Conservation (phyloP, 1,284 basidiomycete species). For the Stygiomarasmius scandens region DNA sequence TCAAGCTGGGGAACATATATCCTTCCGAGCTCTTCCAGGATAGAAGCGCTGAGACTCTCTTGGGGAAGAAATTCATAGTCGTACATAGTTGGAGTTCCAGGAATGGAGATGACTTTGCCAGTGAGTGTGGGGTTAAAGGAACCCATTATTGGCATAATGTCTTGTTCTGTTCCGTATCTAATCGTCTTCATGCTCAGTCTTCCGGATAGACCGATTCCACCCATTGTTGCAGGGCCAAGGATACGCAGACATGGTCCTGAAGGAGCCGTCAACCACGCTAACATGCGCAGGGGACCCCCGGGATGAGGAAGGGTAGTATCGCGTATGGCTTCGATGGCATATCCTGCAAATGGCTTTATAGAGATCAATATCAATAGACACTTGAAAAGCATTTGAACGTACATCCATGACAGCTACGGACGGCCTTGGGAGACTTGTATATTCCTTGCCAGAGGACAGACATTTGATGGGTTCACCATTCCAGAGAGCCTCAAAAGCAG, state of each 20-base stretch:
- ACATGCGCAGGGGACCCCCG: background rate
- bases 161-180: background rate
- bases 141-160: background rate
- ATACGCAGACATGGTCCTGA: background rate
- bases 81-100: slow-evolving; percentile 6
- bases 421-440: background rate
- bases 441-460: background rate
- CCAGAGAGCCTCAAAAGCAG: no score
- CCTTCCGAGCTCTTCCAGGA: slow-evolving; percentile 8
- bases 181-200: background rate
- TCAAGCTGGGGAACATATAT: background rate
- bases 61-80: slow-evolving; percentile 18
- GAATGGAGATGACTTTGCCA: slow-evolving; percentile 2
- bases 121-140: background rate
- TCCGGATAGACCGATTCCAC: background rate
- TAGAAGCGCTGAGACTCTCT: background rate
- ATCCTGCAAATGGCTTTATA: slow-evolving; percentile 6
- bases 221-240: no score
- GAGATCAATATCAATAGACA: background rate
- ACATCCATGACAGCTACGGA: slow-evolving; percentile 10
- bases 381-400: background rate
- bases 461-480: no score
- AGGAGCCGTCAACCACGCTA: background rate
- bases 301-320: background rate
- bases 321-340: slow-evolving; percentile 9